Conservation (phyloP, 768 basidiomycete species). For the Phallus indusiatus region DNA sequence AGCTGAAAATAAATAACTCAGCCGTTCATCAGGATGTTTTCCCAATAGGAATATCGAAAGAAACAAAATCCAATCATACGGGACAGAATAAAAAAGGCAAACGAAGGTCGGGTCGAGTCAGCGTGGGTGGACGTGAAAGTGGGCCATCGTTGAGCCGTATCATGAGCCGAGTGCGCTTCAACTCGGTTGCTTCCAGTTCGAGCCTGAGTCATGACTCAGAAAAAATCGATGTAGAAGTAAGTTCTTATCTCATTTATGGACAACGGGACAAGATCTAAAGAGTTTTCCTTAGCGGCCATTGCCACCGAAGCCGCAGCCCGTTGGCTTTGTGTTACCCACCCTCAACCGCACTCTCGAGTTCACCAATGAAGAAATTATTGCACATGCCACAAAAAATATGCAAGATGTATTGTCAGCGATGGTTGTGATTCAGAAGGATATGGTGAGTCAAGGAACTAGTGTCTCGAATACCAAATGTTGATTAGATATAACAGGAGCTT, state of each 20-base stretch:
- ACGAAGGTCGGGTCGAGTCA: too few relatives aligned
- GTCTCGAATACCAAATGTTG: too few relatives aligned
- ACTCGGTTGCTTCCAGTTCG: not conserved
- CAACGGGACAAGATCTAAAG: not conserved
- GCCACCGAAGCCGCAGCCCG: not conserved
- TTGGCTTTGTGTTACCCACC: not conserved
- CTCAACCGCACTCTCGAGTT: not conserved
- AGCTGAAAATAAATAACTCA: not conserved
- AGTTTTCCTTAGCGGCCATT: not conserved
- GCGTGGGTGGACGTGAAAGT: too few relatives aligned
- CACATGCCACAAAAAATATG: conserved; percentile 4
- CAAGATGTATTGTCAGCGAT: not conserved
- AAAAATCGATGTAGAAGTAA: not conserved
- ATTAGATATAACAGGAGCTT: too few relatives aligned
- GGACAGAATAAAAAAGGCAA: too few relatives aligned
- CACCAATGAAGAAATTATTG: not conserved
- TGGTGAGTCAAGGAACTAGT: too few relatives aligned
- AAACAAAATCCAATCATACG: not conserved
- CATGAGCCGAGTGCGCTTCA: not conserved
- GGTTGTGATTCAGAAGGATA: too few relatives aligned
- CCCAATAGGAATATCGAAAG: not conserved
- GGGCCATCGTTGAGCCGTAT: not conserved
- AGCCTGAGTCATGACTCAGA: too few relatives aligned
- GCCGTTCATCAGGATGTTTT: not conserved
- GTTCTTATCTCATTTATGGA: not conserved